A percentile compares a stretch with the other conserved stretches of the same genome.
These are phyloP conservation scores for Cladosporium sp. DNA, from an alignment of 2,329 filamentous ascomycete species.

Conservation along the genomic window DNA sequence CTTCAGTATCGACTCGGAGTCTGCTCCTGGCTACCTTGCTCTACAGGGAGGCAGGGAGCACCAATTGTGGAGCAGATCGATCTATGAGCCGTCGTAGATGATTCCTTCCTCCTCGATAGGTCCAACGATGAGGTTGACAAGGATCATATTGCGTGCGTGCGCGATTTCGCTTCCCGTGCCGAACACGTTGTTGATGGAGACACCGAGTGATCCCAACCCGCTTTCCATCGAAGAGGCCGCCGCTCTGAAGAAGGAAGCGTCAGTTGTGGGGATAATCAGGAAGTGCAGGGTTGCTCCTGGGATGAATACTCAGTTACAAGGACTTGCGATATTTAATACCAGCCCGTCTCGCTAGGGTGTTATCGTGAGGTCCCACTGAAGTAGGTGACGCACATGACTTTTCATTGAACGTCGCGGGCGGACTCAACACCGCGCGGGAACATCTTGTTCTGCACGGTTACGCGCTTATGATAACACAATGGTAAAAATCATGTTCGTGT, in stretches of 20 bases:
- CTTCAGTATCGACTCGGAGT: neutral
- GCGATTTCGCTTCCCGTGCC: neutral
- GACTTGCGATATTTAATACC: slow-evolving; percentile 1
- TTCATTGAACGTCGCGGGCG: slow-evolving; percentile 1
- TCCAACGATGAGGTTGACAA: neutral
- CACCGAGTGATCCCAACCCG: no score
- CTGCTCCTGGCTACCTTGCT: neutral
- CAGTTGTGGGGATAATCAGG: neutral
- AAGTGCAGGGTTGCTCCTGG: neutral
- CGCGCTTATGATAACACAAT: neutral
- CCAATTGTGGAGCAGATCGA: neutral
- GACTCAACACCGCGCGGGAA: neutral
- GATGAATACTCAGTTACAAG: neutral
- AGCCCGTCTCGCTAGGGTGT: slow-evolving; percentile 1
- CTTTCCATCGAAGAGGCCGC: neutral
- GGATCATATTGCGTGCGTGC: neutral
- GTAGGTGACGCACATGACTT: slow-evolving; percentile 17
- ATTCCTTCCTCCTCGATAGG: neutral
- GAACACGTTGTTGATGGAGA: neutral
- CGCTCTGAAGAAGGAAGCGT: neutral
- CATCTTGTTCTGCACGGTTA: neutral
- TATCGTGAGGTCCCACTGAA: neutral
- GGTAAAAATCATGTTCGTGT: neutral
- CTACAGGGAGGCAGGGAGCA: neutral
- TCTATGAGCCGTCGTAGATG: neutral